phyloP scores from a whole-genome alignment of 306 rosid genomes.

The Pyrus betulifolia region DNA sequence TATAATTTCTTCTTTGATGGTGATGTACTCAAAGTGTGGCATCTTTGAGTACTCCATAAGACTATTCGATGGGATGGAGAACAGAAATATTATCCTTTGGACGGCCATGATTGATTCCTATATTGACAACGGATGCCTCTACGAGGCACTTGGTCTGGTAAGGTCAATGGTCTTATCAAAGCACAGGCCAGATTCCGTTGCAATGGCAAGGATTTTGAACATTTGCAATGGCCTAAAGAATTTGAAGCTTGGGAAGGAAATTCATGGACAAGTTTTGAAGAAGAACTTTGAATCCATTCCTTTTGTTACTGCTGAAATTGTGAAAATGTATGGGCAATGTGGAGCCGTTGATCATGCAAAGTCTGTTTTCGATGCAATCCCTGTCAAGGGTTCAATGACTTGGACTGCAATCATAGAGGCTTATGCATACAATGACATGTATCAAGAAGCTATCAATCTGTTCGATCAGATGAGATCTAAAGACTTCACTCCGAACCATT shows the following conservation, averaged over 20 bases:
- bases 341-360: slow-evolving; percentile 43
- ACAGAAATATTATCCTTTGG: slow-evolving; percentile 63
- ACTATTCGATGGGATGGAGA: slow-evolving; percentile 45
- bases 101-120: slow-evolving; percentile 74
- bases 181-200: slow-evolving; percentile 61
- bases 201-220: slow-evolving; percentile 51
- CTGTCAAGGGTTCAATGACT: slow-evolving; percentile 68
- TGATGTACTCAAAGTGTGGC: slow-evolving; percentile 68
- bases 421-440: slow-evolving; percentile 40
- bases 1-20: slow-evolving; percentile 57
- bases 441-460: slow-evolving; percentile 43
- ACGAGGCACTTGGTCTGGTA: slow-evolving; percentile 47
- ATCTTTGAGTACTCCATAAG: slow-evolving; percentile 43
- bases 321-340: slow-evolving; percentile 58
- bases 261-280: slow-evolving; percentile 65
- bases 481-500: slow-evolving; percentile 46
- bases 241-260: slow-evolving; percentile 64
- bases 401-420: slow-evolving; percentile 76
- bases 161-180: slow-evolving; percentile 61
- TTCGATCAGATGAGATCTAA: slow-evolving; percentile 43
- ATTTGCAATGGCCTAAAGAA: slow-evolving; percentile 44
- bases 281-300: slow-evolving; percentile 37
- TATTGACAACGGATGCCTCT: slow-evolving; percentile 30
- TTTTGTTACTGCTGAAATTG: slow-evolving; percentile 55
- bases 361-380: slow-evolving; percentile 41